Evolutionary conservation across 2,329 filamentous ascomycete species (phyloP).

Genomic region (Diplodia corticola): DNA sequence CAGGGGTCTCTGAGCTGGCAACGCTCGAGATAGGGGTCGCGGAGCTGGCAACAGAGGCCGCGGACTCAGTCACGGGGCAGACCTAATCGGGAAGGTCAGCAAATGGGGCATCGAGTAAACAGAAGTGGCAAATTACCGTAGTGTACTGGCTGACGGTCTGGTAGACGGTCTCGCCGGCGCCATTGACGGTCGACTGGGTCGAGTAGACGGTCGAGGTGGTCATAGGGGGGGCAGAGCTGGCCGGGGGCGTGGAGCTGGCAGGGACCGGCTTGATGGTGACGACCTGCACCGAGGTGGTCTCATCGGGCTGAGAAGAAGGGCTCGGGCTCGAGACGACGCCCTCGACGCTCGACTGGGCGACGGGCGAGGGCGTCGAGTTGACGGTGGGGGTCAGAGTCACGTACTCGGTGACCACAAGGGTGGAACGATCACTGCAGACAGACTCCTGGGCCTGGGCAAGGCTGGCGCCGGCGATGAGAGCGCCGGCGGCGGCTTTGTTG

Average conservation of each 20-base stretch:
- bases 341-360: not conserved
- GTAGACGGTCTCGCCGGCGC: not conserved
- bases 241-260: not conserved
- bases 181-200: not conserved
- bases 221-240: not conserved
- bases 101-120: not conserved
- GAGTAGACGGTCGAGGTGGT: conserved; percentile 13
- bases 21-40: no score
- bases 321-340: not conserved
- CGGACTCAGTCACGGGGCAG: conserved; percentile 8
- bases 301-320: not conserved
- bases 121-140: not conserved
- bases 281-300: conserved; percentile 7
- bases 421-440: conserved; percentile 20
- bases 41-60: no score
- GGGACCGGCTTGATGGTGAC: conserved; percentile 13
- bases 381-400: conserved; percentile 18
- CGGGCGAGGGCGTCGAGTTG: conserved; percentile 3
- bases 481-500: conserved; percentile 20
- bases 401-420: conserved; percentile 16
- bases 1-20: no score
- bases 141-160: not conserved
- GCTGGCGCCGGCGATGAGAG: conserved; percentile 20
- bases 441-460: conserved; percentile 15
- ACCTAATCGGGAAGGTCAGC: not conserved